Base-by-base conservation (phyloP, 2,329 filamentous ascomycete genomes). In the Magnaporthiopsis incrustans region DNA sequence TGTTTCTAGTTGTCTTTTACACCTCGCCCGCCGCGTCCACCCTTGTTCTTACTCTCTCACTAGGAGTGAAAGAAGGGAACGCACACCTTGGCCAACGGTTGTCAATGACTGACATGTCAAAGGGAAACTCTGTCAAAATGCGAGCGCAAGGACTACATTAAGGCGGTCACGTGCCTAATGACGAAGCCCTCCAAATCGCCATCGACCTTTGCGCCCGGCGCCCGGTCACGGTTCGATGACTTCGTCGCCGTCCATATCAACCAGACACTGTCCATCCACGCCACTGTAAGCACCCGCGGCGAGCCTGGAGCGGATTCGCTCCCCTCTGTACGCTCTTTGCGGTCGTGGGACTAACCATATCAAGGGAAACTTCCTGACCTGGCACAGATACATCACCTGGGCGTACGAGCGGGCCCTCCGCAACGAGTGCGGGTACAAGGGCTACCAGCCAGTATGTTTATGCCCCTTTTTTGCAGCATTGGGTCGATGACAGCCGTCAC, bases 231-330 rank as follows among this genome's bases (percentile, higher is more conserved):
- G 11, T 74, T 67, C 57, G 73, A 75, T 57, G 75, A 77, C 71
- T 77, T 77, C 67, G 74, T 76, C 6, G 73, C 70, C 56, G 71
- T 74, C n/a, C 75, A 77, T 67, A 74, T 77, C 67, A 75, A 76
- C 69, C 73, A 72, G 68, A 73, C 69, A 5, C 57, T 71, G 64
- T 64, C 61, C 50, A 73, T 73, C 64, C 70, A 75, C 62, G 66
- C 66, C 62, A 75, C 73, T 12, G 70, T 71, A 32, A n/a, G 70
- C 68, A 2, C 12, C n/a, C n/a, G n/a, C n/a, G n/a, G n/a, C n/a
- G n/a, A n/a, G 56, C 3, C 38, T 63, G 12, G 33, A 5, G 6
- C 4, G 30, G 3, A 60, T 22, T 72, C 74, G 60, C 67, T 69
- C 11, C 71, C 70, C 1, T 53, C 10, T 5, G 11, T n/a, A 22